Base-by-base conservation (phyloP, 768 basidiomycete genomes). In the Cubamyces sp. region DNA sequence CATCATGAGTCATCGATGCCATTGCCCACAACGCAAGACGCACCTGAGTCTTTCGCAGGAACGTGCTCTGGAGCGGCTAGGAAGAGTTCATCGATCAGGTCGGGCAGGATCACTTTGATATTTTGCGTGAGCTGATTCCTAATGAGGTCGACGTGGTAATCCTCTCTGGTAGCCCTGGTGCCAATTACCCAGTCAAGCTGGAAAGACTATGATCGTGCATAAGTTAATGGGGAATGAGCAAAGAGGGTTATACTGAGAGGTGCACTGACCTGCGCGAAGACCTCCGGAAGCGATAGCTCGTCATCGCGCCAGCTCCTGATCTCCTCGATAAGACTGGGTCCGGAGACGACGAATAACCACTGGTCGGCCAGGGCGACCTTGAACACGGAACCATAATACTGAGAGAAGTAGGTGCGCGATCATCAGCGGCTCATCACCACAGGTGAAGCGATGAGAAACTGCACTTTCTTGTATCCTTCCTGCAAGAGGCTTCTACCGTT, bases 281-380 rank as follows among this genome's bases (percentile, higher is more conserved):
- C 77, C 23, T 77, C 75, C 59, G 69, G 61, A 53, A 79, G 74
- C 40, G 81, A 82, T 3, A 84, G 71, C 28, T 75, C 74, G n/a
- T 80, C 74, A 48, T 82, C 82, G 5, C 77, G 74, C n/a, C 79
- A 77, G 60, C 71, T 78, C 23, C 82, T 76, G 18, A 87, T 68
- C 45, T 87, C 85, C 8, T 85, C 79, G 11, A 85, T 69, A 43
- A 79, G 71, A 19, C 78, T 60, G 0, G 74, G 69, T 1, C 81
- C 78, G 25, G 74, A 75, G n/a, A 80, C 69, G 4, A 85, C 70
- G 19, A 83, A 73, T 8, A 78, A 60, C 84, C 84, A 85, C 51
- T 75, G 71, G 40, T 79, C 72, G 42, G 81, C 66, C 52, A 72
- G 71, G 0, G 82, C 70, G 3, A 84, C 70, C 68, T 79, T 81